These are phyloP conservation scores for Rhizophagus clarus DNA, from an alignment of 192 early-diverging fungal genomes.

Conservation along the genomic window DNA sequence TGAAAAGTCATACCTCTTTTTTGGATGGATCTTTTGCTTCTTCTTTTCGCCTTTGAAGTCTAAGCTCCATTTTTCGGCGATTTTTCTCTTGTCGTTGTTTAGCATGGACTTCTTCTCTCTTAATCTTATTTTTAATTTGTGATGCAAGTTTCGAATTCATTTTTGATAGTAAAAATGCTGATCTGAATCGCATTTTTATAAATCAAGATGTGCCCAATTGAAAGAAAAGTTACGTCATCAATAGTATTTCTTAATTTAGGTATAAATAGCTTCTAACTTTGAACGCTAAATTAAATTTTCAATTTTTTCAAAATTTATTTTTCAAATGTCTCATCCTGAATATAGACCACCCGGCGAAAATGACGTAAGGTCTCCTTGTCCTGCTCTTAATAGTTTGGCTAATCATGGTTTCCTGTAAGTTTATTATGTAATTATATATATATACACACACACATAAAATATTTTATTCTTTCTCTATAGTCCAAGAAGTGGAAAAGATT, in stretches of 20 bases:
- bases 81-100: conserved; percentile 16
- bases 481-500: neutral
- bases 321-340: neutral
- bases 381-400: conserved; percentile 12
- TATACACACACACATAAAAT: no score
- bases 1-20: conserved; percentile 8
- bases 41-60: conserved; percentile 21
- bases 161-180: neutral
- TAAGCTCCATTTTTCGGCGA: conserved; percentile 9
- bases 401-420: conserved; percentile 28
- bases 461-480: neutral
- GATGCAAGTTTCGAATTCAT: neutral
- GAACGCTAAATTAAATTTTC: no score
- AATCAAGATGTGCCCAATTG: no score
- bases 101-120: conserved; percentile 25
- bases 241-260: no score
- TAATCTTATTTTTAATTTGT: conserved; percentile 35
- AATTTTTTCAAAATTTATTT: no score
- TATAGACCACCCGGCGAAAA: conserved; percentile 17
- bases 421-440: neutral
- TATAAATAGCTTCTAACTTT: no score
- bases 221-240: no score
- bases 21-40: conserved; percentile 26
- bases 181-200: no score
- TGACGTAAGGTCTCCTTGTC: conserved; percentile 25